Base-by-base conservation (phyloP, 1,139 yeast species). In the Petasospora rhodanensis region DNA sequence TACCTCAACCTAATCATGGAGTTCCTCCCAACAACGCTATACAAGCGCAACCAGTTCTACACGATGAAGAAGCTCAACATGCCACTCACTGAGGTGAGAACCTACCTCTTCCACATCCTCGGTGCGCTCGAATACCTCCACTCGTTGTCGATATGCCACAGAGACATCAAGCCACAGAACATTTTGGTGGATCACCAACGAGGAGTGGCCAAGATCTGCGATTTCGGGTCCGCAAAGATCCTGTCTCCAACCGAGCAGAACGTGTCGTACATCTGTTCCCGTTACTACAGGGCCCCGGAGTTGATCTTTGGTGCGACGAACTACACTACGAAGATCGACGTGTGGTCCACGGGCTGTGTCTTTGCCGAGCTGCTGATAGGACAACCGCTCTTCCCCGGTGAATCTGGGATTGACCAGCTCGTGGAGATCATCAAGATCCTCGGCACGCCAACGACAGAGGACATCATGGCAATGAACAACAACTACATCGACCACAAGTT, bases 301-400 rank as follows among this genome's bases (percentile, higher is more conserved):
- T 71, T 85, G 51, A 85, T 85, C 40, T 86, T 85, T 61, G 95
- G 95, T 15, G 93, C 95, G 10, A 81, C 91, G 7, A 83, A 84
- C 58, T 85, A 85, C 61, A 86, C 98, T n/a, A 87, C 96, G 26
- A 89, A 89, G 61, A 91, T 91, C 49, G 98, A 91, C 59, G 79
- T 91, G 36, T 91, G 98, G 98, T 85, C 96, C 14, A 89, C 95
- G 10, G 96, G 96, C 14, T 91, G 98, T 64, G 98, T 91, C 23
- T 87, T 91, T 86, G 97, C 97, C 5, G 98, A 91, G 62, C 67
- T 91, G 52, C 76, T 89, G 49, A 71, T 91, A 38, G 97, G 98
- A 8, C 96, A 87, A 58, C 98, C 98, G 6, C 68, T 91, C 45
- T 91, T 91, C 64, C 98, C 98, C 8, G 98, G 98, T 32, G 97